Base-by-base conservation (phyloP, 306 rosid genomes). In the Oemleria cerasiformis region DNA sequence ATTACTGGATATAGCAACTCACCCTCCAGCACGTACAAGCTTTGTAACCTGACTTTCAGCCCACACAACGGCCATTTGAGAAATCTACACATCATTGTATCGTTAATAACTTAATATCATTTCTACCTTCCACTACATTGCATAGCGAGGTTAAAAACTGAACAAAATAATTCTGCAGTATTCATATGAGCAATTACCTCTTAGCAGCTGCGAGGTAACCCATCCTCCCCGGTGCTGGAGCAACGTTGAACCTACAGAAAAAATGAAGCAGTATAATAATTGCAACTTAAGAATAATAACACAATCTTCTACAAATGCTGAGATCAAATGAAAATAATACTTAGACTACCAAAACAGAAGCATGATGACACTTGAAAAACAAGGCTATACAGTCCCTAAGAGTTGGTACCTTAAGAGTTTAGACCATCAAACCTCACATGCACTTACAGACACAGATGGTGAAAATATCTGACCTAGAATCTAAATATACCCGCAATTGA, bases 1-100 rank as follows among this genome's bases (percentile, higher is more conserved):
- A 50, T 6, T 15, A 50, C 70, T 16, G 54, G 77, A 56, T 48
- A 43, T 75, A 42, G 70, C n/a, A 65, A 41, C 96, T 87, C 78
- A 89, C 98, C 96, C 97, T 65, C 89, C 93, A 17, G 87, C 96
- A 84, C 98, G 86, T 71, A 83, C n/a, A 69, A 93, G 92, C 80
- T 93, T 90, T 3, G 97, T 93, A 60, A 93, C 87, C 85, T 87
- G 97, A 88, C 98, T 93, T 61, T 97, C 96, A 17, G 97, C 97
- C 97, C 97, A 93, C 54, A 90, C 93, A 89, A 88, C 87, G 57
- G 96, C 96, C 98, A 93, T 80, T 93, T 93, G 74, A 93, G 88
- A 84, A 93, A 93, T 77, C 96, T 87, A 79, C 53, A 82, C 78
- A 71, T 34, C 66, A 20, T 53, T n/a, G 51, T 71, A 17, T 7